These are phyloP conservation scores for Tetrapisispora fleetii DNA, from an alignment of 805 yeast species.

Conservation along the genomic window DNA sequence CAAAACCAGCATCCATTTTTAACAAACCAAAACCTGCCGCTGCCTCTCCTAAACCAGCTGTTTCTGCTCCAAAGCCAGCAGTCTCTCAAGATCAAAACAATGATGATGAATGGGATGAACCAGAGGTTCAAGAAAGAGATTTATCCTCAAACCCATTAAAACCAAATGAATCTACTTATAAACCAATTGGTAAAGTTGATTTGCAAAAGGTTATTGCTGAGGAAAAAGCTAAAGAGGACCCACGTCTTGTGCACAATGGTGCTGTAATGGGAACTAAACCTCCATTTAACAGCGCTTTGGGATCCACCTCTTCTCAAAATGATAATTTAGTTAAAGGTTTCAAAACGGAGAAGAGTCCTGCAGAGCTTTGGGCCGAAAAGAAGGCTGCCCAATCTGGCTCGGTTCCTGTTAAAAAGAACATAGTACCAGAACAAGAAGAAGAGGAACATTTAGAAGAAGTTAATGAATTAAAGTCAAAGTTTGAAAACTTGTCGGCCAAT, in stretches of 20 bases:
- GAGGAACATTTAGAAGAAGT: slow-evolving; percentile 24
- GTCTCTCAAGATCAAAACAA: slow-evolving; percentile 11
- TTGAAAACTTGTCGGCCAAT: slow-evolving; percentile 23
- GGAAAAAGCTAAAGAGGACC: slow-evolving; percentile 35
- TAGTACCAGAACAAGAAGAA: slow-evolving; percentile 20
- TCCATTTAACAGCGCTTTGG: slow-evolving; percentile 11
- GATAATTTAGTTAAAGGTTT: slow-evolving; percentile 48
- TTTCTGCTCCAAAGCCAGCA: slow-evolving; percentile 12
- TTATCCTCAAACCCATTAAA: slow-evolving; percentile 38
- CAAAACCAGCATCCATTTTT: slow-evolving; percentile 12
- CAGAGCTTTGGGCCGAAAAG: slow-evolving; percentile 92
- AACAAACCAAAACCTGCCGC: slow-evolving; percentile 14
- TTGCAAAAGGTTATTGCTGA: slow-evolving; percentile 35
- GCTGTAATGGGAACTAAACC: slow-evolving; percentile 27
- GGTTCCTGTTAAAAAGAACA: slow-evolving; percentile 19
- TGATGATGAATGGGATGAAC: slow-evolving; percentile 39
- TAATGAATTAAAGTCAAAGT: slow-evolving; percentile 30
- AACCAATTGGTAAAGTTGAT: slow-evolving; percentile 56
- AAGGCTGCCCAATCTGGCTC: slow-evolving; percentile 44
- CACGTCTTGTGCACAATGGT: slow-evolving; percentile 29
- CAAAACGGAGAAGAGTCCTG: slow-evolving; percentile 79
- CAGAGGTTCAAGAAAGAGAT: slow-evolving; percentile 39
- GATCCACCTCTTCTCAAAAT: slow-evolving; percentile 6
- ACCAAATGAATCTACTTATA: slow-evolving; percentile 40
- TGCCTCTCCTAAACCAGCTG: slow-evolving; percentile 13